Evolutionary conservation across 176 grass and related monocot genomes (phyloP), one percentile per base, ranked within the genome.

Genomic region (Oryza glaberrima): DNA sequence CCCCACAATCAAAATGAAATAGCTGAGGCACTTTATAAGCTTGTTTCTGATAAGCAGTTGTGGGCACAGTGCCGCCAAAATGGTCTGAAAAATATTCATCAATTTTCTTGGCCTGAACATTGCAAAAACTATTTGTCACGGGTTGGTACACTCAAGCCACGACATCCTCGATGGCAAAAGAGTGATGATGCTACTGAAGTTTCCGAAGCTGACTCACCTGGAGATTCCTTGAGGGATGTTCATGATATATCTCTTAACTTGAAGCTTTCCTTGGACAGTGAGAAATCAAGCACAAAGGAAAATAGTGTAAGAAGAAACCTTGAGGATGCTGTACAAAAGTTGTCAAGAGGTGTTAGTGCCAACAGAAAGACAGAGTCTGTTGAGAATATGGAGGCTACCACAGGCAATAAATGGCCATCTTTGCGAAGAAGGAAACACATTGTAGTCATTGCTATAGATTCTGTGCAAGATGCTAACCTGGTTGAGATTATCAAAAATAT

Each of bases 31-130:
- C 90, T 95, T 81, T 90, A 92, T 79, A 92, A 88, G 75, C 93
- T 95, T 35, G 90, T 95, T 75, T 92, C 93, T 16, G 88, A 95
- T 73, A 95, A 95, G 76, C 88, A 92, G 4, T 68, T 95, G 45
- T 92, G 93, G 93, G 79, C 86, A 65, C 65, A 81, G 60, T 95
- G 90, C 79, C 85, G 76, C 43, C 80, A 92, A 54, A 95, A 92
- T 86, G 90, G 90, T 82, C 86, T 92, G 77, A 88, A 90, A 67
- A 95, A 92, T 77, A 95, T 95, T 35, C 88, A 95, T 75, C 83
- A 86, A 79, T 95, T 95, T 82, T 95, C 93, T 23, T 95, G 93
- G 93, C 85, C 93, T 81, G 88, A 95, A 86, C 93, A 95, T 84
- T 95, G 93, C 82, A 92, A 90, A n/a, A 95, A 87, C 54, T 95